Conservation (phyloP, 257 asterid species). For the Buddleja alternifolia region DNA sequence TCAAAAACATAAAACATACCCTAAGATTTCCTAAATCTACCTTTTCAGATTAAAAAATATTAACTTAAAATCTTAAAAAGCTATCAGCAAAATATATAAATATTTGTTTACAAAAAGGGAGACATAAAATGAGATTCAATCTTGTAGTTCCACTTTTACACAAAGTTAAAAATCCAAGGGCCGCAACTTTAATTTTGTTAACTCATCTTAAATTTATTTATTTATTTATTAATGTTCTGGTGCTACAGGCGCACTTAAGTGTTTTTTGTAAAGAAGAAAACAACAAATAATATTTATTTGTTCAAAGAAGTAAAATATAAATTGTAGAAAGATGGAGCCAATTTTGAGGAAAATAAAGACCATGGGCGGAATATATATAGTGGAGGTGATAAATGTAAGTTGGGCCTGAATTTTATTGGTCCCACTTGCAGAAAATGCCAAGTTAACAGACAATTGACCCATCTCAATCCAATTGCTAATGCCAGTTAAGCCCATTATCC, state of each 20-base stretch:
- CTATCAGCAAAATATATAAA: neutral
- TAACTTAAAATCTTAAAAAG: neutral
- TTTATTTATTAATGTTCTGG: neutral
- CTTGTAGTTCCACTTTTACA: conserved; percentile 1
- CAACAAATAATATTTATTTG: neutral
- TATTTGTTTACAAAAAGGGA: conserved; percentile 13
- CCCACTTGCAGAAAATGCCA: conserved; percentile 3
- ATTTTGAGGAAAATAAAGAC: neutral
- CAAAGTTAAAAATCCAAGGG: neutral
- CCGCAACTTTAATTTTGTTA: neutral
- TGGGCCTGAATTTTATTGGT: conserved; percentile 18
- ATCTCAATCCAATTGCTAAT: conserved; percentile 6
- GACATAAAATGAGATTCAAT: neutral
- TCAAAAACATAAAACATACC: too few species aligned
- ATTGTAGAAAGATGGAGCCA: neutral
- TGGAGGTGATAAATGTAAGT: neutral
- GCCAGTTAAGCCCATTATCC: neutral
- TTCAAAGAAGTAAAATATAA: too few species aligned
- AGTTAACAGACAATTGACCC: neutral
- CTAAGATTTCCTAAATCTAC: conserved; percentile 25
- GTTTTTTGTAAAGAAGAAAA: neutral
- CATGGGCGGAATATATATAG: neutral
- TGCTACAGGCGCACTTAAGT: neutral
- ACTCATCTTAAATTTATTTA: neutral
- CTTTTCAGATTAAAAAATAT: neutral